Base-by-base conservation (phyloP, 2,329 filamentous ascomycete species). In the Aspergillus tubingensis region DNA sequence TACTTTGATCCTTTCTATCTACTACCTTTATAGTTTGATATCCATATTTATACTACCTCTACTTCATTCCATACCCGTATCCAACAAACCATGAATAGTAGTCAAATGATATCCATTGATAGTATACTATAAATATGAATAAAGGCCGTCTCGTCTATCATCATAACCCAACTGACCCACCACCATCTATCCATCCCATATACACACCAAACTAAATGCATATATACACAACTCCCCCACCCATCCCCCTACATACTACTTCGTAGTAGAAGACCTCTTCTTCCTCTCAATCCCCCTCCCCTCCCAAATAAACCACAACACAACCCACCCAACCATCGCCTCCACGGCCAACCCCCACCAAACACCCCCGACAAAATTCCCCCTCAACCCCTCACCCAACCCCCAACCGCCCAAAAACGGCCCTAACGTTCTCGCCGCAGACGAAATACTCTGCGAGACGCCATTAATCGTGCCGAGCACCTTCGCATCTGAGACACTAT, bases 301-400 rank as follows among this genome's bases (percentile, higher is more conserved):
- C 67, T 91, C 88, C 39, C 85, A 79, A n/a, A 90, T 85, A 59
- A 82, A 81, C 74, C 86, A 83, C 2, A 85, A 82, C 10, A 86
- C 80, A 2, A 81, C 70, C 72, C 85, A 89, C 0, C 86, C 86
- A 5, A 85, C 55, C 6, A 82, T 75, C 1, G 85, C 82, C 23
- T 88, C 79, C 5, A 76, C 70, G 0, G 85, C 84, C 43, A 85
- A 72, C 19, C 79, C 79, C 84, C 84, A 87, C 84, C 84, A 87
- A 1, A 84, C 79, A 58, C 80, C 79, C 0, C 84, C 85, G 7
- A 86, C 80, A 44, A 85, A 78, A 13, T 85, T 85, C 49, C 79
- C 70, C 58, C 81, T 76, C 32, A 86, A 72, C 17, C 85, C 85
- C 21, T 81, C 56, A 0, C 85, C 84, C 62, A 83, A 80, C 63